Evolutionary conservation across 2,329 filamentous ascomycete species (phyloP), one percentile per base, ranked within the genome.

Genomic region (Fusarium dlaminii): DNA sequence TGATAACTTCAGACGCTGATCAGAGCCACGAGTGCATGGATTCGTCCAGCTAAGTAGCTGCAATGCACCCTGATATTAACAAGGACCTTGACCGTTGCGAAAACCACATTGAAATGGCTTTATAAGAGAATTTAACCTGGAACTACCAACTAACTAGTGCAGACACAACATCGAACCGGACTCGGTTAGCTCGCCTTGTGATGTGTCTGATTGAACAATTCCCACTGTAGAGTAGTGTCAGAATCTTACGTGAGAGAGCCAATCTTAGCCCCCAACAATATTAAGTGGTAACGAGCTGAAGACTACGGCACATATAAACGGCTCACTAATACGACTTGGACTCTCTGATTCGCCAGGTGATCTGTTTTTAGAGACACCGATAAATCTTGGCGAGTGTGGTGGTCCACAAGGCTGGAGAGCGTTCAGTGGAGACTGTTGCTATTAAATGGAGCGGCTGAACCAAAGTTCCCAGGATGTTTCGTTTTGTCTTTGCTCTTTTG

Each of bases 181-280:
- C 56, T n/a, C 45, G 22, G 62, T 37, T 61, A 45, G 62, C n/a
- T 36, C 36, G 22, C 12, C 17, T 36, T 43, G 39, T 22, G 8
- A 34, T 22, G 45, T 13, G 20, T 46, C 45, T 65, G 45, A 52
- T 62, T 54, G 48, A 63, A 55, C 34, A 46, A 51, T 51, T 51
- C 22, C 20, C 30, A 29, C 42, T 17, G 32, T 22, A 59, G 37
- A 67, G 64, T 60, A 34, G 52, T 13, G 40, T 51, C 56, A 37
- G 27, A 39, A 68, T 68, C 66, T 68, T 68, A 68, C 66, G 66
- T 68, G 64, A 68, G 66, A 63, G 42, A 15, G 36, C n/a, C 37
- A 22, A 34, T 51, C 32, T 40, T 34, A n/a, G 66, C 66, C 66
- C 66, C 66, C 64, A 68, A 68, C 48, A n/a, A 30, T 42, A 32